Evolutionary conservation across 805 yeast species (phyloP), one percentile per base, ranked within the genome.

Genomic region (Wickerhamiella parazyma): DNA sequence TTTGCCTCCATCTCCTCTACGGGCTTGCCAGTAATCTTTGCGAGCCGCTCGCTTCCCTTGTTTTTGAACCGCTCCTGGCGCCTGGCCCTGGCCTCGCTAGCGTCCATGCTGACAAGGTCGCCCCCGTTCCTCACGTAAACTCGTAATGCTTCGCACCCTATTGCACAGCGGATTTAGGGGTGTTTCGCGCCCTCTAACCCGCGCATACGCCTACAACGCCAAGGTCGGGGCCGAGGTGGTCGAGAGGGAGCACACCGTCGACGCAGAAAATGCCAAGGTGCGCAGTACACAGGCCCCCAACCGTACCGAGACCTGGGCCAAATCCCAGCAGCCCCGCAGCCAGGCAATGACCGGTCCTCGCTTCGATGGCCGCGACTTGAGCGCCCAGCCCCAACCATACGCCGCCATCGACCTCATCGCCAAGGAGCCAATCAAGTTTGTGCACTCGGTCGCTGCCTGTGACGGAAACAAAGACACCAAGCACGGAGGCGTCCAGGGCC

Each of bases 381-480:
- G 64, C 5, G 57, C 64, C 36, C 91, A 83, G 64, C 94, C 94
- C 44, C 72, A 70, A 54, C 85, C 94, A 6, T 75, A 75, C 49
- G 82, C 93, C 34, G 94, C 93, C 45, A 84, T 84, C 55, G 91
- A 84, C 36, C 70, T 84, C 61, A 80, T 84, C 53, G 78, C 80
- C 25, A 65, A 78, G 56, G 76, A 76, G 56, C 94, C 94, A 2
- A 65, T 83, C 34, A 66, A 74, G 52, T 80, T 71, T 56, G 65
- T 83, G 48, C 71, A 69, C 49, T 70, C 75, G 54, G 61, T 76
- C 42, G 94, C 94, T 1, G 89, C 79, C 14, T 84, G 94, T 60
- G 83, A 80, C 54, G 94, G 94, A 33, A 68, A 63, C 48, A 49
- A 47, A 49, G 47, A 55, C 44, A 78, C 80, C 51, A 76, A 69